Evolutionary conservation across 441 rosid species (phyloP), one percentile per base, ranked within the genome.

Genomic region (California macrophylla): DNA sequence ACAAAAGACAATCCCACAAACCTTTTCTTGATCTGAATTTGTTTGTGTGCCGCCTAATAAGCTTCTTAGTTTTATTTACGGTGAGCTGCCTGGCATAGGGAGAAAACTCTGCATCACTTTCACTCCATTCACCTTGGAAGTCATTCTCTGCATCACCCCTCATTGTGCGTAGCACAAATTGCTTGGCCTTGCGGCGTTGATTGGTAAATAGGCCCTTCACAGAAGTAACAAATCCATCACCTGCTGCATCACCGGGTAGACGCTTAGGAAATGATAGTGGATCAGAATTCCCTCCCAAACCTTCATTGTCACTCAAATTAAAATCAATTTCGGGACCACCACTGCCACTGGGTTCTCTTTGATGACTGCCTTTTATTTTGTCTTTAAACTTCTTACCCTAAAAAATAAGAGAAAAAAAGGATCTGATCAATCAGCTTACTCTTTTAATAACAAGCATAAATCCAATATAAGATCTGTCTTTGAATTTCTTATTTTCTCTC

Each of bases 311-410:
- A 66, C 92, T 88, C 67, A 96, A 85, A 76, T 86, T 83, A 21
- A 96, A 85, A 71, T 91, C 97, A 38, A 82, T 84, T 60, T 91
- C 98, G 26, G 85, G 90, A 74, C 83, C 84, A 29, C 72, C 69
- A 36, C 81, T 54, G 77, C 65, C 84, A 69, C 71, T 82, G 29
- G 84, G 77, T 34, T 86, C 97, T 23, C 70, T 80, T 66, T 87
- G 95, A 79, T 78, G 78, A 25, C 18, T 15, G 9, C 65, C 18
- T 25, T 86, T 85, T 65, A 85, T 70, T 80, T 91, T 96, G 79
- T 91, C 98, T 82, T 93, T 96, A 71, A 96, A 96, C 76, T 96
- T 96, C 82, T 93, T 93, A 72, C 96, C 99, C 99, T 95, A 80
- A 56, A 77, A 77, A 74, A 71, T 45, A 63, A 66, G 29, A 25